These are phyloP conservation scores for Candida sp. DNA, from an alignment of 1,139 yeast genomes.

Conservation along the genomic window DNA sequence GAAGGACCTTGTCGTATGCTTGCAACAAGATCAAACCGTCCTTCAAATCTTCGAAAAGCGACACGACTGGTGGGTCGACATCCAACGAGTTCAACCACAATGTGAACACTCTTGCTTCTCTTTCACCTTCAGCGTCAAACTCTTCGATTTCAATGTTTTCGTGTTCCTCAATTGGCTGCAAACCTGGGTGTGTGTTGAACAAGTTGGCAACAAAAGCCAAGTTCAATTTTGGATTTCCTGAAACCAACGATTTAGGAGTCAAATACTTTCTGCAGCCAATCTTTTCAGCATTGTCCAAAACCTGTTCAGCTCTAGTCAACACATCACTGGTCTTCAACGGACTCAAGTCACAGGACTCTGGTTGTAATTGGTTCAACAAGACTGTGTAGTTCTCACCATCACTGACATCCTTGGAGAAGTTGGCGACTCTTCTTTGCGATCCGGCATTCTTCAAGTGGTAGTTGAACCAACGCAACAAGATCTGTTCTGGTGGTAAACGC, in stretches of 20 bases:
- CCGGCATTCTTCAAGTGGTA: constrained; percentile 96
- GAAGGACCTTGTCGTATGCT: constrained; percentile 95
- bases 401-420: constrained; percentile 85
- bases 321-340: constrained; percentile 82
- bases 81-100: constrained; percentile 97
- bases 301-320: constrained; percentile 83
- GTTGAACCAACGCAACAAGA: constrained; percentile 96
- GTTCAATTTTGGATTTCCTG: constrained; percentile 96
- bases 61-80: constrained; percentile 93
- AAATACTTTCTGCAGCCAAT: constrained; percentile 92
- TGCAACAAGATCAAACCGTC: constrained; percentile 91
- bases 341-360: constrained; percentile 77
- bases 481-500: constrained; percentile 98
- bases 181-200: constrained; percentile 96
- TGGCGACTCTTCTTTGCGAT: constrained; percentile 82
- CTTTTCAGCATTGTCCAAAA: constrained; percentile 85
- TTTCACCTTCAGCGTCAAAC: constrained; percentile 99
- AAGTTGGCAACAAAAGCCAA: constrained; percentile 97
- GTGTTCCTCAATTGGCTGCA: constrained; percentile 92
- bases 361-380: constrained; percentile 85
- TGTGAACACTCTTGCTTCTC: constrained; percentile 99
- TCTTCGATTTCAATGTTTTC: constrained; percentile 92
- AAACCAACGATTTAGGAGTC: constrained; percentile 90
- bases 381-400: constrained; percentile 98
- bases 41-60: constrained; percentile 91